These are phyloP conservation scores for Cytospora piceicola DNA, from an alignment of 2,329 filamentous ascomycete species.

Conservation along the genomic window DNA sequence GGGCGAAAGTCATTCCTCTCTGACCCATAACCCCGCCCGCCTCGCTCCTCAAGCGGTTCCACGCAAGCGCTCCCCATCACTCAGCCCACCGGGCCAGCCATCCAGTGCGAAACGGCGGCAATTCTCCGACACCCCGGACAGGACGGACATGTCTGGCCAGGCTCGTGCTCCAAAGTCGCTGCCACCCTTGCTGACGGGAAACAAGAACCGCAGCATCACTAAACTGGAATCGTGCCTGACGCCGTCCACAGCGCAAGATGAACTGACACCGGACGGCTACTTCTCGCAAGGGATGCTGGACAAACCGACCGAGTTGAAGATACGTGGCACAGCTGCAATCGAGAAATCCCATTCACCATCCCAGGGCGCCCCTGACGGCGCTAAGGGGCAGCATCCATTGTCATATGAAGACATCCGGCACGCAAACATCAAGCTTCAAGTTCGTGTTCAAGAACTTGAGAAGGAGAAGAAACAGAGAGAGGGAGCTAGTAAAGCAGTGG, in stretches of 20 bases:
- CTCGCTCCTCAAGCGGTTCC: neutral
- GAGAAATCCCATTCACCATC: neutral
- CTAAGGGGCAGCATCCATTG: too few relatives aligned
- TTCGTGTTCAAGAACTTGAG: constrained; percentile 1
- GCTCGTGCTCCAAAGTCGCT: constrained; percentile 1
- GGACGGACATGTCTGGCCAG: neutral
- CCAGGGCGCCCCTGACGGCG: neutral
- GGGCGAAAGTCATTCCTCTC: neutral
- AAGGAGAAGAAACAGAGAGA: constrained; percentile 10
- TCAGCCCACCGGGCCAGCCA: neutral
- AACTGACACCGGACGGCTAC: neutral
- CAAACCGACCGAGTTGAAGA: neutral
- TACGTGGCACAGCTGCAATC: constrained; percentile 3
- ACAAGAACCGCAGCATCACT: neutral
- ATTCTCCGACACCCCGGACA: neutral
- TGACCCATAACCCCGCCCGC: neutral
- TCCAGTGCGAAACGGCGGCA: constrained; percentile 14
- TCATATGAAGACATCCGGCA: neutral
- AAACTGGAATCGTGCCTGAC: neutral
- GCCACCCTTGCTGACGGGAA: neutral
- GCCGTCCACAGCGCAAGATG: neutral
- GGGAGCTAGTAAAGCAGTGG: neutral
- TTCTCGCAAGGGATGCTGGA: neutral
- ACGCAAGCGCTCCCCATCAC: constrained; percentile 22
- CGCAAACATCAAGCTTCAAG: constrained; percentile 1